A percentile compares a stretch with the other conserved stretches of the same genome.
Evolutionary conservation across 148 eudicot species (phyloP).

Genomic region (Cornus florida): DNA sequence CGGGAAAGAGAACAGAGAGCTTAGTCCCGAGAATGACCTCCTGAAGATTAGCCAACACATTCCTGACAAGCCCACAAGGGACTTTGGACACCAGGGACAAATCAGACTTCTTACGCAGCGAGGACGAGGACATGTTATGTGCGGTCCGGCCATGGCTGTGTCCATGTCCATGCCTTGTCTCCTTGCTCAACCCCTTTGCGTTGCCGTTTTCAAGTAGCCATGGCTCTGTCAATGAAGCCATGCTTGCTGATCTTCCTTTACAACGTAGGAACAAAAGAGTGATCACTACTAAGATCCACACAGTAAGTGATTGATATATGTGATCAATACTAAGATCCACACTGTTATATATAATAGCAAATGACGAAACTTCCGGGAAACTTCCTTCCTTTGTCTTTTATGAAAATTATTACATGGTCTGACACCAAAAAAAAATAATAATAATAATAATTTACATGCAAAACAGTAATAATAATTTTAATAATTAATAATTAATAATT

Average conservation of each 20-base stretch:
- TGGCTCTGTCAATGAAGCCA: conserved; percentile 31
- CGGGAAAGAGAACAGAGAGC: conserved; percentile 55
- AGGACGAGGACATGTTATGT: conserved; percentile 62
- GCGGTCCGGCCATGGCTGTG: conserved; percentile 56
- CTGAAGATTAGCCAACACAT: conserved; percentile 51
- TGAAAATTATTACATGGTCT: too few species aligned
- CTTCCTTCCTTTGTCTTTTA: too few species aligned
- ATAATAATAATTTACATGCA: too few species aligned
- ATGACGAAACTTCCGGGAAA: too few species aligned
- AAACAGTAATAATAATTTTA: too few species aligned
- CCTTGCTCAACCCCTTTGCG: conserved; percentile 34
- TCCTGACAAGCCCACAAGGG: conserved; percentile 26
- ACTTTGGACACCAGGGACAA: conserved; percentile 44
- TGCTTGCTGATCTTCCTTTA: background rate
- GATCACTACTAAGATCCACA: too few species aligned
- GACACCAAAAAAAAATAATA: too few species aligned
- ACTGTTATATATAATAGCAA: too few species aligned
- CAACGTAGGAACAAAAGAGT: too few species aligned
- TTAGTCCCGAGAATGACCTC: conserved; percentile 80
- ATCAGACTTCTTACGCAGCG: conserved; percentile 63
- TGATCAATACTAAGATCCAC: too few species aligned
- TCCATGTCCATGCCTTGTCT: conserved; percentile 29
- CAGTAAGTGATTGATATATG: too few species aligned
- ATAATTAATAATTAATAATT: too few species aligned
- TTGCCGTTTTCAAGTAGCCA: conserved; percentile 55